Percentiles rank a stretch among this genome's conserved stretches.
Conservation (phyloP, 2,329 filamentous ascomycete species). For the Byssothecium circinans region DNA sequence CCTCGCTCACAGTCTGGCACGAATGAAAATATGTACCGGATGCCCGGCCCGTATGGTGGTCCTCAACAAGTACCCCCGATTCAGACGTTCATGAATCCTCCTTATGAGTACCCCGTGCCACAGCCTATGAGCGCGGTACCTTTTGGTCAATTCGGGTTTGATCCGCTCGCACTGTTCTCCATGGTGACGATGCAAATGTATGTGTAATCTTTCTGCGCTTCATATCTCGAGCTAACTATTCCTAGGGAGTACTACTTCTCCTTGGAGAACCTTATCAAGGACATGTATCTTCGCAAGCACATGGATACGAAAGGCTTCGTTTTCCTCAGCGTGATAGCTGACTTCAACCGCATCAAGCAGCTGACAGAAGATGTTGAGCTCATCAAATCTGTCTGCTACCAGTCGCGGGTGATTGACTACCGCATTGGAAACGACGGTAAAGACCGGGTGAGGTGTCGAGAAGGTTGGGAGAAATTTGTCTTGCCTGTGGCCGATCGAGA, state of each 20-base stretch:
- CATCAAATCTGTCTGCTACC: constrained; percentile 73
- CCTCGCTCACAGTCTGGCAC: constrained; percentile 65
- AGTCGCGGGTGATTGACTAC: constrained; percentile 73
- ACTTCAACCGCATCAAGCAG: constrained; percentile 82
- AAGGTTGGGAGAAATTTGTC: constrained; percentile 81
- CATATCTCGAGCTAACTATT: constrained; percentile 31
- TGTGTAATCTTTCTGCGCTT: constrained; percentile 19
- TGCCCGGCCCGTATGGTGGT: constrained; percentile 36
- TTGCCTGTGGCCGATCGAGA: constrained; percentile 72
- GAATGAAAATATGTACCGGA: constrained; percentile 55
- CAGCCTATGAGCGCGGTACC: constrained; percentile 61
- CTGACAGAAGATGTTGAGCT: constrained; percentile 72
- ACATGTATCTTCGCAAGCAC: constrained; percentile 80
- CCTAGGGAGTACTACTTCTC: constrained; percentile 94
- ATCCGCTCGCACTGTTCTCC: constrained; percentile 58
- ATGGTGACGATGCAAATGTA: constrained; percentile 65
- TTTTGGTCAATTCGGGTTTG: constrained; percentile 60
- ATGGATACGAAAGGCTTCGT: constrained; percentile 98
- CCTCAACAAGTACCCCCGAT: constrained; percentile 47
- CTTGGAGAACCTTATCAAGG: constrained; percentile 91
- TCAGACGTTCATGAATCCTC: constrained; percentile 54
- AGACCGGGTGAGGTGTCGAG: constrained; percentile 73
- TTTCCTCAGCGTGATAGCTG: constrained; percentile 72
- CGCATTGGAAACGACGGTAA: constrained; percentile 72
- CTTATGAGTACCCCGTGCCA: constrained; percentile 61